Percentiles rank a stretch among this genome's conserved stretches.
Conservation (phyloP, 1,284 basidiomycete species). For the Trichosporon inkin region DNA sequence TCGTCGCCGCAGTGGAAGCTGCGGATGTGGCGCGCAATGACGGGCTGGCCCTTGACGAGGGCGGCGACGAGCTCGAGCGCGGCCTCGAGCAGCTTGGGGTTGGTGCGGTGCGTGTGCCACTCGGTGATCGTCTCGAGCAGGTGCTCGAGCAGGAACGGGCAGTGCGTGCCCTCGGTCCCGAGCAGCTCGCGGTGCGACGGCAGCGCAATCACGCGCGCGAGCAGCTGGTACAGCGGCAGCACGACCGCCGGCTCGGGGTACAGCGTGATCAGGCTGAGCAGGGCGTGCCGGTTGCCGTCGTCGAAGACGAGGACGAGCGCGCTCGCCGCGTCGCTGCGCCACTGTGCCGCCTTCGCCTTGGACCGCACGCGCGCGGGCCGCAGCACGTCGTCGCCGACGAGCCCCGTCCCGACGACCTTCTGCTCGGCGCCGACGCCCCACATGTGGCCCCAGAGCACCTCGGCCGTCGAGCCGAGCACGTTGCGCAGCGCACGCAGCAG, state of each 20-base stretch:
- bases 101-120: conserved; percentile 41
- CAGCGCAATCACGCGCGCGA: conserved; percentile 61
- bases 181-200: conserved; percentile 59
- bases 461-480: conserved; percentile 40
- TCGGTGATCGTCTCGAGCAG: conserved; percentile 29
- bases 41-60: conserved; percentile 62
- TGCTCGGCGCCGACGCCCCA: conserved; percentile 46
- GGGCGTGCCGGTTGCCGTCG: conserved; percentile 31
- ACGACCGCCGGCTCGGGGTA: conserved; percentile 47
- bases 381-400: conserved; percentile 31
- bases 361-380: conserved; percentile 17
- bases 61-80: conserved; percentile 65
- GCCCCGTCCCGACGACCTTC: conserved; percentile 41
- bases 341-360: conserved; percentile 19
- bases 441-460: conserved; percentile 45
- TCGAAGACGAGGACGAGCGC: conserved; percentile 37
- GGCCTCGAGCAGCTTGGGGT: conserved; percentile 63
- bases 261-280: conserved; percentile 30
- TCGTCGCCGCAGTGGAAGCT: conserved; percentile 21
- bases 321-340: conserved; percentile 23
- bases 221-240: conserved; percentile 53
- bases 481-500: conserved; percentile 43
- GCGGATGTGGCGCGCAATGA: conserved; percentile 26
- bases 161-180: neutral
- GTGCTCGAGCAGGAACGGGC: conserved; percentile 34